phyloP scores from a whole-genome alignment of 1,284 basidiomycete genomes.

The Vanrija pseudolonga region DNA sequence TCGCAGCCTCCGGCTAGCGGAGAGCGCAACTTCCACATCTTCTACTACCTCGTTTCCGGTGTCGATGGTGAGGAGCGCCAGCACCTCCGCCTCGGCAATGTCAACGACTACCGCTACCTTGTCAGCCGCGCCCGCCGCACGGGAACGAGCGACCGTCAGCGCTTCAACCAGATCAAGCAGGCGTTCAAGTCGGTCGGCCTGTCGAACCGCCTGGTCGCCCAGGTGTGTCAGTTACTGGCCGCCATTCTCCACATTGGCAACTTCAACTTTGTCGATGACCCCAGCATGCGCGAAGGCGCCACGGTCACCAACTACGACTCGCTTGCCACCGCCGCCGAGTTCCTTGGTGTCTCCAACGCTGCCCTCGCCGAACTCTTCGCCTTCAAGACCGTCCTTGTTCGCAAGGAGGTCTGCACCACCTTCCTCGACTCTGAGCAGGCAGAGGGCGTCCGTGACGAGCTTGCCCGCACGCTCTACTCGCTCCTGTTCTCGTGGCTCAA shows the following conservation, averaged over 20 bases:
- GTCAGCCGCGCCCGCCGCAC: conserved; percentile 57
- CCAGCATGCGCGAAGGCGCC: conserved; percentile 75
- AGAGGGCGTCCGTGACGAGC: conserved; percentile 85
- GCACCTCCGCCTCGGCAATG: conserved; percentile 74
- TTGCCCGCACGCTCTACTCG: conserved; percentile 88
- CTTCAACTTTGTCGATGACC: conserved; percentile 85
- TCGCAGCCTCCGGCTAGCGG: conserved; percentile 65
- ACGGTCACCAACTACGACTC: conserved; percentile 77
- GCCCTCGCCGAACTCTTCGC: conserved; percentile 80
- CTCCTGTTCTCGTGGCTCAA: conserved; percentile 95
- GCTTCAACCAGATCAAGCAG: conserved; percentile 87
- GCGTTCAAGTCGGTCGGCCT: conserved; percentile 90
- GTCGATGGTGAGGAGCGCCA: conserved; percentile 80
- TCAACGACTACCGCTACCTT: conserved; percentile 72
- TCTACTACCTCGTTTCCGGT: conserved; percentile 91
- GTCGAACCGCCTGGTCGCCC: conserved; percentile 87
- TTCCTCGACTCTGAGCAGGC: conserved; percentile 94
- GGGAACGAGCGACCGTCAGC: conserved; percentile 61
- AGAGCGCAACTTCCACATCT: conserved; percentile 94
- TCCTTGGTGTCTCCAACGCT: conserved; percentile 74
- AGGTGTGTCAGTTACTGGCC: conserved; percentile 89
- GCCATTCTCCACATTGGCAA: conserved; percentile 95
- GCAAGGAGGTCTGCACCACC: conserved; percentile 91
- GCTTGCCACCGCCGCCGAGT: conserved; percentile 78
- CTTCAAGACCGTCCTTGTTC: conserved; percentile 86